phyloP scores from a whole-genome alignment of 345 rosid genomes.

The Heritiera littoralis region DNA sequence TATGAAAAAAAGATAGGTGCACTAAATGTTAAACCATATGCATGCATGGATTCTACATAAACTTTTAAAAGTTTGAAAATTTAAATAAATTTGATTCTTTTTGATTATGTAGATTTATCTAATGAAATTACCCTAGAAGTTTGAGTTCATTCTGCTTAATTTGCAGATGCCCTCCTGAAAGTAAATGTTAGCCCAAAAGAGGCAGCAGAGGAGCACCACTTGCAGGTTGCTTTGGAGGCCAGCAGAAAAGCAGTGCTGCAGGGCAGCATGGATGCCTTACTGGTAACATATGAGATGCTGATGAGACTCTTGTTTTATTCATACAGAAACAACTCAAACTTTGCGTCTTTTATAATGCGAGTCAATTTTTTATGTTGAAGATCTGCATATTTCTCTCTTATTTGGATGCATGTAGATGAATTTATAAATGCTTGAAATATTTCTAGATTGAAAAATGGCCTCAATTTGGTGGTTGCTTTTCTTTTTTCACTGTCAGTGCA shows the following conservation, averaged over 20 bases:
- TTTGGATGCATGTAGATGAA: slow-evolving; percentile 3
- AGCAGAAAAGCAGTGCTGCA: slow-evolving; percentile 78
- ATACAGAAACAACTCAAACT: slow-evolving; percentile 7
- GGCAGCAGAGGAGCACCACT: slow-evolving; percentile 50
- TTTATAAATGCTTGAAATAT: neutral
- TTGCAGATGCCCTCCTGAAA: slow-evolving; percentile 65
- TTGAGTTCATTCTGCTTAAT: slow-evolving; percentile 25
- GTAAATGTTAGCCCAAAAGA: slow-evolving; percentile 56
- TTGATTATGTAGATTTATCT: slow-evolving; percentile 8
- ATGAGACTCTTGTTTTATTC: slow-evolving; percentile 10
- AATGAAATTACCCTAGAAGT: slow-evolving; percentile 16
- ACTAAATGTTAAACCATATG: neutral
- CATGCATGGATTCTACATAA: neutral
- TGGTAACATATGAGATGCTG: slow-evolving; percentile 48
- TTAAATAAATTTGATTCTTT: neutral
- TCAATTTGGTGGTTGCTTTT: neutral
- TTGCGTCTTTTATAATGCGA: neutral
- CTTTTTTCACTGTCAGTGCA: neutral
- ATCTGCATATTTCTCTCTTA: neutral
- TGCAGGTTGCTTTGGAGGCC: slow-evolving; percentile 69
- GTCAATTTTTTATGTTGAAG: neutral
- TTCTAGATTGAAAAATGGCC: slow-evolving; percentile 6
- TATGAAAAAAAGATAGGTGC: slow-evolving; percentile 9
- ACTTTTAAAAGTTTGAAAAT: neutral
- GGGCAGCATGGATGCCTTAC: slow-evolving; percentile 78